Evolutionary conservation across 306 rosid species (phyloP), one percentile per base, ranked within the genome.

Genomic region (Fragaria vesca): DNA sequence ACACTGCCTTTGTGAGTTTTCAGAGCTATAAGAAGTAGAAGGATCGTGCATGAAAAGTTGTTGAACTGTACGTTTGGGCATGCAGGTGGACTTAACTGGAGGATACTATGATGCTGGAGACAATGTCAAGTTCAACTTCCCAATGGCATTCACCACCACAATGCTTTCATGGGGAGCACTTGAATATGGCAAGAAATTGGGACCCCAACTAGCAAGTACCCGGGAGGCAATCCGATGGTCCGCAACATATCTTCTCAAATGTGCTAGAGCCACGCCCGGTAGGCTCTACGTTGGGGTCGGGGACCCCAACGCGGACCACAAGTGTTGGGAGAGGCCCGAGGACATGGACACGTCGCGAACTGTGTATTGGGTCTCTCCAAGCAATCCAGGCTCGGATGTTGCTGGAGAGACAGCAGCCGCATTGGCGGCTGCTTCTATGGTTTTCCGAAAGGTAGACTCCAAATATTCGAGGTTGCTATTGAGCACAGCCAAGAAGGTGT

Each of bases 41-140:
- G 3, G 60, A 54, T 32, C 34, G 34, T 32, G 7, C n/a, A 3
- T 58, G 65, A 58, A 21, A 24, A 24, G 16, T 58, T 58, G 65
- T 11, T 28, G 1, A 24, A 58, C 5, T 15, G n/a, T 15, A 16
- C 28, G 7, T 24, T 58, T 58, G 6, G 32, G 36, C 66, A 78
- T 5, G 46, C 74, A 95, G 97, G 98, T 95, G 89, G 97, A 95
- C 72, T 85, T 95, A 74, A 86, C 77, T 10, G 97, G 98, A 65
- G 98, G 97, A 2, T 95, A 95, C 83, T 89, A 95, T 75, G 97
- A 92, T 66, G 98, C 97, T 20, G 98, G 98, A 34, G 98, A 95
- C 88, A 95, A 95, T 32, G 90, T 95, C 6, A 95, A 95, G 45
- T 95, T 95, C 89, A 95, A 95, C 62, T 83, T 95, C 8, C 98